Evolutionary conservation across 768 basidiomycete species (phyloP), one percentile per base, ranked within the genome.

Genomic region (Agaricus sinodeliciosus): DNA sequence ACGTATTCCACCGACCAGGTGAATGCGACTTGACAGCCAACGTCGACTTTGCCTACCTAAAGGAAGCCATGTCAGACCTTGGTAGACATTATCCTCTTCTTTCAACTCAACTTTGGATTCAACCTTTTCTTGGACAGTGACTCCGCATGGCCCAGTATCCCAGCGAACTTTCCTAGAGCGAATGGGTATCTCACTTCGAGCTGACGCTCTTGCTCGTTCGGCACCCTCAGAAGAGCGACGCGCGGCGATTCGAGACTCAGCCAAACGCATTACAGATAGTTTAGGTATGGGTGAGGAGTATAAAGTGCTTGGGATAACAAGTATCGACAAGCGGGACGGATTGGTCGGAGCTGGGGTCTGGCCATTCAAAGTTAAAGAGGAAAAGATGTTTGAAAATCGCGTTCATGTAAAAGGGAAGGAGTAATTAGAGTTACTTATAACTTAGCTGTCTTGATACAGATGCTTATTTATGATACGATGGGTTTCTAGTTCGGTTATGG

Each of bases 11-110:
- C 48, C 71, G 76, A 9, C 94, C 94, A 0, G 96, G 96, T 15
- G 77, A 88, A 39, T 87, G 89, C 39, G 96, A 99, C 66, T 69
- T 98, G 43, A 99, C 96, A 0, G 85, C 88, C n/a, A 96, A 98
- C 62, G 95, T 99, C 44, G 94, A 99, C 69, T 98, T 98, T 68
- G 80, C 84, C 0, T 90, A 89, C 64, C 74, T 98, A 43, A 77
- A 78, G 62, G 92, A 96, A 69, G 84, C 90, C 0, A 72, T 93
- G 57, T 64, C 66, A 1, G 82, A 79, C 49, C 68, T 81, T 3
- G 87, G 90, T 89, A 54, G 25, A 79, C 65, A 78, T 65, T 31
- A 15, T 31, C 42, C 54, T 3, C 22, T 40, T 45, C 46, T 4
- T 18, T n/a, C 40, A 8, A 7, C 16, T 19, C 11, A 16, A 19